Conservation (phyloP, 2,329 filamentous ascomycete species). For the Helotiales sp. region DNA sequence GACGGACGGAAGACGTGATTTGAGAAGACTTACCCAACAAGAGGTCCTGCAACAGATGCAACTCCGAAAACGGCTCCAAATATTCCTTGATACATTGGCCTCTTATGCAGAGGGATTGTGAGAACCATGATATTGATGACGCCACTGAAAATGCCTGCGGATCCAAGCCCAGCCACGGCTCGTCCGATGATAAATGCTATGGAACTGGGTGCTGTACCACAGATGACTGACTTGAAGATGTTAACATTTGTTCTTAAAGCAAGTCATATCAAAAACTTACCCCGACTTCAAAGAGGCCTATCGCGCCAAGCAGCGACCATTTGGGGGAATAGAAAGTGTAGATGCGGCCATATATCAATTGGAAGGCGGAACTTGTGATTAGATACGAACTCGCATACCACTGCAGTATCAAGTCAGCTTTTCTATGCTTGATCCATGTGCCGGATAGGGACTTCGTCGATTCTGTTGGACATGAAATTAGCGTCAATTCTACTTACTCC, state of each 20-base stretch:
- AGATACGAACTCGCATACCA: slow-evolving; percentile 52
- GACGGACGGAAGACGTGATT: not conserved
- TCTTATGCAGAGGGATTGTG: slow-evolving; percentile 38
- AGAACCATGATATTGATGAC: slow-evolving; percentile 38
- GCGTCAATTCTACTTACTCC: slow-evolving; percentile 35
- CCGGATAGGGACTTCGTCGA: no score
- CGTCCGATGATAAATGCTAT: slow-evolving; percentile 45
- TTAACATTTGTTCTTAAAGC: not conserved
- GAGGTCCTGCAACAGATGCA: slow-evolving; percentile 42
- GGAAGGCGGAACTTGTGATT: slow-evolving; percentile 42
- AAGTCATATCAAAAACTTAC: slow-evolving; percentile 23
- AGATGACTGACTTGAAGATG: slow-evolving; percentile 40
- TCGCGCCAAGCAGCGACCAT: slow-evolving; percentile 39
- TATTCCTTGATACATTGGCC: slow-evolving; percentile 40
- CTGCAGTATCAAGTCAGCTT: not conserved
- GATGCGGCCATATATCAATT: slow-evolving; percentile 40
- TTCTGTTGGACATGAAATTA: no score
- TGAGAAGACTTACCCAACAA: slow-evolving; percentile 32
- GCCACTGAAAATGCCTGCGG: slow-evolving; percentile 42
- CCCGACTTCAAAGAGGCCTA: slow-evolving; percentile 45
- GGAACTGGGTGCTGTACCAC: slow-evolving; percentile 43
- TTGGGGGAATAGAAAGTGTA: slow-evolving; percentile 44
- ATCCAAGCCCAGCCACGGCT: slow-evolving; percentile 39
- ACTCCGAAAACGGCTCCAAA: slow-evolving; percentile 42
- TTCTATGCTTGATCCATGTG: no score